phyloP scores from a whole-genome alignment of 2,329 filamentous ascomycete genomes.

The Diplodia intermedia region DNA sequence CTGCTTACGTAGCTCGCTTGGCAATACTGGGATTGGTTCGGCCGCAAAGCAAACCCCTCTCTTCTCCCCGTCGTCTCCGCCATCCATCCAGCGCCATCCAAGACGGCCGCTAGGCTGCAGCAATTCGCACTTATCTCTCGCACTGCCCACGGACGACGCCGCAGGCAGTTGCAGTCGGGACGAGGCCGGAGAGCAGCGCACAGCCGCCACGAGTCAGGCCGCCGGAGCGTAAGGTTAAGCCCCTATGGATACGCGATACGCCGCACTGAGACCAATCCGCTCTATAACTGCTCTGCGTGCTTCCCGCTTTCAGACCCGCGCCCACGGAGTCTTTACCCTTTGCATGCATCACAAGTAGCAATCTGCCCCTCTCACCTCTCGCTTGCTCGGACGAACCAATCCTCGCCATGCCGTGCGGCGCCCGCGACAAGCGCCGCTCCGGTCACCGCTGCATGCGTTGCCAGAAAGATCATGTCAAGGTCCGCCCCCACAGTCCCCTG shows the following conservation, averaged over 20 bases:
- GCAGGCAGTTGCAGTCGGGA: slow-evolving; percentile 6
- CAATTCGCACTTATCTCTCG: not conserved
- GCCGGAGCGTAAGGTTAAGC: slow-evolving; percentile 39
- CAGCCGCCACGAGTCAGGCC: not conserved
- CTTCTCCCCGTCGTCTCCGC: not conserved
- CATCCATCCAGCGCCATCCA: not conserved
- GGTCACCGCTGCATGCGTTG: slow-evolving; percentile 31
- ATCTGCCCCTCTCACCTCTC: slow-evolving; percentile 1
- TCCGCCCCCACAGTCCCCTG: slow-evolving; percentile 7
- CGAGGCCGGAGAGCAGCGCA: not conserved
- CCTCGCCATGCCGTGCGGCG: slow-evolving; percentile 28
- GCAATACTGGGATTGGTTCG: not conserved
- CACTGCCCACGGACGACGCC: not conserved
- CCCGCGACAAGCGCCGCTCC: slow-evolving; percentile 27
- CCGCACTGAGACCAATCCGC: not conserved
- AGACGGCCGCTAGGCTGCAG: not conserved
- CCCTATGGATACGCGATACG: slow-evolving; percentile 21
- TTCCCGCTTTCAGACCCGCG: slow-evolving; percentile 4
- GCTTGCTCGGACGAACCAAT: not conserved
- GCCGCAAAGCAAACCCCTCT: not conserved
- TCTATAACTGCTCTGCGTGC: slow-evolving; percentile 5
- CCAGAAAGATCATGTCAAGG: slow-evolving; percentile 32
- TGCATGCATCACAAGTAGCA: slow-evolving; percentile 1
- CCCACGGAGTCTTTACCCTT: slow-evolving; percentile 12
- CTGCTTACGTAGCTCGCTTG: slow-evolving; percentile 24